Evolutionary conservation across 179 eudicot species (phyloP).

Genomic region (Gypsophila paniculata): DNA sequence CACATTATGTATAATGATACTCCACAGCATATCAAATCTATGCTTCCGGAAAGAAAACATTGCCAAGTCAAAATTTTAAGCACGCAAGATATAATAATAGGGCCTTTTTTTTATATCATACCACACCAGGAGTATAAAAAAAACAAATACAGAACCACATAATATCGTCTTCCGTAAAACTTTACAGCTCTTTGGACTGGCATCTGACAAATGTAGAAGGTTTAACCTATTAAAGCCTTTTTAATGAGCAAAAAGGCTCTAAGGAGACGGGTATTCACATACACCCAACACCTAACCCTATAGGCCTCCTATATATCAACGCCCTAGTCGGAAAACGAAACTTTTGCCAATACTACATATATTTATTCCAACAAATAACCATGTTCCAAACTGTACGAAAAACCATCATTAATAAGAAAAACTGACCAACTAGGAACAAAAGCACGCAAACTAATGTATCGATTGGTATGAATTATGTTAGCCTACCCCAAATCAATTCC

Average conservation of each 20-base stretch:
- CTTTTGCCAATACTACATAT: no score
- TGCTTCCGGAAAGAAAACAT: not conserved
- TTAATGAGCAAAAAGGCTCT: not conserved
- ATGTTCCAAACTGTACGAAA: no score
- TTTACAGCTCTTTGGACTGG: not conserved
- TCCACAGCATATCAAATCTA: not conserved
- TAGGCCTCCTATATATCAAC: no score
- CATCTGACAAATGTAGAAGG: not conserved
- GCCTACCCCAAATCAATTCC: no score
- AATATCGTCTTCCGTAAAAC: not conserved
- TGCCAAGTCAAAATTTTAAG: not conserved
- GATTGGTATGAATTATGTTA: not conserved
- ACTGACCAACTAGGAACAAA: not conserved
- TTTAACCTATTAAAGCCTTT: not conserved
- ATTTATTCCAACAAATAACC: not conserved
- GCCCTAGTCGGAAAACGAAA: not conserved
- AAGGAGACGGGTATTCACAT: not conserved
- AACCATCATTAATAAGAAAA: not conserved
- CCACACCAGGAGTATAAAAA: not conserved
- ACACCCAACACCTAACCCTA: not conserved
- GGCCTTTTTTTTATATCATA: not conserved
- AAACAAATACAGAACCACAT: not conserved
- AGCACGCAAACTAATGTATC: not conserved
- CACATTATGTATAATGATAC: no score
- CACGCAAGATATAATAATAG: not conserved